A percentile compares a stretch with the other conserved stretches of the same genome.
Evolutionary conservation across 2,329 filamentous ascomycete genomes (phyloP).

Genomic region (Colletotrichum tofieldiae): DNA sequence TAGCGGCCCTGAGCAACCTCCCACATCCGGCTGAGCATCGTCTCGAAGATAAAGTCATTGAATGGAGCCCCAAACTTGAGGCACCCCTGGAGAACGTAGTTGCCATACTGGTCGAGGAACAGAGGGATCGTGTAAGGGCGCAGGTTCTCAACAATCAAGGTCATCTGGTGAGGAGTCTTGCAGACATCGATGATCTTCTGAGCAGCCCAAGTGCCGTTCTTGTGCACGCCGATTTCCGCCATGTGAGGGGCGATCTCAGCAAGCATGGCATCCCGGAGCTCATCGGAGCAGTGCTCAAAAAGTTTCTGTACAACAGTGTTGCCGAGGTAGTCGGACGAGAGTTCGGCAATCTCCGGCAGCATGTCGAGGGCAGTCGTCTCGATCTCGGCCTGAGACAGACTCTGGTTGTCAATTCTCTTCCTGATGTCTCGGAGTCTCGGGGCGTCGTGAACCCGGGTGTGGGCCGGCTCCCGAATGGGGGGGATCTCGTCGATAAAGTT

Average conservation of each 20-base stretch:
- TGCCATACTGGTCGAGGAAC: constrained; percentile 98
- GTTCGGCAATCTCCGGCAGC: constrained; percentile 95
- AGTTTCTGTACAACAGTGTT: constrained; percentile 99
- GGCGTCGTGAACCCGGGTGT: constrained; percentile 91
- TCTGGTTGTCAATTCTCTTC: constrained; percentile 97
- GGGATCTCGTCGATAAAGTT: constrained; percentile 87
- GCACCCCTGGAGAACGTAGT: constrained; percentile 98
- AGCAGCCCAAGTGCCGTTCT: constrained; percentile 99
- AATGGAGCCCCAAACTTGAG: constrained; percentile 90
- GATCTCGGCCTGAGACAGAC: constrained; percentile 87
- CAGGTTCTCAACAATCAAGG: constrained; percentile 86
- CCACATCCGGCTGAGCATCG: constrained; percentile 95
- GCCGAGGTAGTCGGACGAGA: constrained; percentile 95
- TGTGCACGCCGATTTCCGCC: constrained; percentile 97
- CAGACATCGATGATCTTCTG: constrained; percentile 99
- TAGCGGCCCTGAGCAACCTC: constrained; percentile 94
- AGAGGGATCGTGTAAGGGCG: constrained; percentile 90
- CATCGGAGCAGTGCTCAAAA: constrained; percentile 95
- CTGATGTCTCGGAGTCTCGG: constrained; percentile 95
- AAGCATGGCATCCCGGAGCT: constrained; percentile 92
- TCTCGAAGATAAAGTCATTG: constrained; percentile 98
- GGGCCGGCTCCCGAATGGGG: constrained; percentile 88
- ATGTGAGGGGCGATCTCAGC: constrained; percentile 89
- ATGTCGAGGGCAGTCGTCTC: constrained; percentile 94
- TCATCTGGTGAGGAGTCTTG: constrained; percentile 87